These are phyloP conservation scores for Vanrija pseudolonga DNA, from an alignment of 1,284 basidiomycete genomes.

Conservation along the genomic window DNA sequence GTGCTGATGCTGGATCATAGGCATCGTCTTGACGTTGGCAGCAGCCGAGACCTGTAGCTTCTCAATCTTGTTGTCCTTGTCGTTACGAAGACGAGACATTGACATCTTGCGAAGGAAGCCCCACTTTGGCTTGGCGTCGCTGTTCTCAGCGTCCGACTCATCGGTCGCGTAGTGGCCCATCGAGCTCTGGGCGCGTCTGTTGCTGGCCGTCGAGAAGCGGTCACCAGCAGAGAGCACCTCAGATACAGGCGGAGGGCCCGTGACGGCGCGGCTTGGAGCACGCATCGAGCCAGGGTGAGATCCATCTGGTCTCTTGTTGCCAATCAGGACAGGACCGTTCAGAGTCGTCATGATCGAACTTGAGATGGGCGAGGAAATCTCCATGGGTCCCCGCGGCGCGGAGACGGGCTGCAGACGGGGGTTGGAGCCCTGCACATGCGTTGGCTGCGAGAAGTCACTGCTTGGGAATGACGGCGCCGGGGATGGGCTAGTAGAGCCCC, in stretches of 20 bases:
- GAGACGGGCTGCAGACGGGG: neutral
- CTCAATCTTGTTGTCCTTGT: slow-evolving; percentile 18
- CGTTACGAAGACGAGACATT: slow-evolving; percentile 57
- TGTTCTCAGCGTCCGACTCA: slow-evolving; percentile 7
- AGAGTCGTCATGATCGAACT: neutral
- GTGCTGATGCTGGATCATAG: slow-evolving; percentile 30
- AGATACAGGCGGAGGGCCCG: slow-evolving; percentile 4
- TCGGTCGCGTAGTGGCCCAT: slow-evolving; percentile 3
- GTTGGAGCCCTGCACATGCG: neutral
- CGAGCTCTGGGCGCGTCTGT: slow-evolving; percentile 13
- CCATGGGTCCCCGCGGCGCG: neutral
- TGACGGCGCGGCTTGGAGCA: slow-evolving; percentile 4
- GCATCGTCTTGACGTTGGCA: slow-evolving; percentile 33
- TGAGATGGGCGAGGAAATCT: no score
- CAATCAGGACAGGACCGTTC: neutral
- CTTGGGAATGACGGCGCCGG: neutral
- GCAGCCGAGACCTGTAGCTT: slow-evolving; percentile 32
- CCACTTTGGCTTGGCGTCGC: slow-evolving; percentile 56
- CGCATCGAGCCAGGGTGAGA: neutral
- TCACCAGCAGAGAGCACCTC: slow-evolving; percentile 1
- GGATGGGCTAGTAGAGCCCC: neutral
- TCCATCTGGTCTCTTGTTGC: slow-evolving; percentile 1
- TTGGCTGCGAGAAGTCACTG: neutral
- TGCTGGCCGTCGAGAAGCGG: neutral
- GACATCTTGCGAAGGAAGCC: slow-evolving; percentile 96